Evolutionary conservation across 257 asterid genomes (phyloP), one percentile per base, ranked within the genome.

Genomic region (Solanum pinnatisectum): DNA sequence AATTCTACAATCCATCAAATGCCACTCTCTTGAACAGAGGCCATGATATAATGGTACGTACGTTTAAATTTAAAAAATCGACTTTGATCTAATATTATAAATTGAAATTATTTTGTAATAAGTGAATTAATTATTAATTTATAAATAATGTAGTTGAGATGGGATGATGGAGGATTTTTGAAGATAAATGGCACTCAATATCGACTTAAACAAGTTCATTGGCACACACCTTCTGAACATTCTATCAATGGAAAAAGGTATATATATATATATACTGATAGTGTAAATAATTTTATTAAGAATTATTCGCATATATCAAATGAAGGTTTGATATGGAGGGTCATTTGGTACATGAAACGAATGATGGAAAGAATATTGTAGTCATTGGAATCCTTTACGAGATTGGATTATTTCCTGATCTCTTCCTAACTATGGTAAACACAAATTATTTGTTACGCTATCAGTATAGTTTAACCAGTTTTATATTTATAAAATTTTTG

Each of bases 31-130:
- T 83, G 27, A 95, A 96, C 32, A 90, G 98, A 91, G 98, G 98
- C 65, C 98, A 95, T 85, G 98, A 94, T 83, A 90, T 95, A 90
- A 96, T 94, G 99, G 60, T 49, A 49, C 20, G 99, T 96, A 92
- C 59, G 16, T 42, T 68, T 14, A 30, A 60, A 23, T 60, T 23
- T 22, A 8, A 60, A 10, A 60, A 8, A 63, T 63, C 6, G 3
- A 23, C 6, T 0, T 63, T 63, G 7, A 63, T 23, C 30, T 63
- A 15, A 23, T 59, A 23, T 63, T 23, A 23, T 52, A 18, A 52
- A 63, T 30, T 30, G 11, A 76, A 76, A 76, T 27, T 5, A 76
- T 12, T 76, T 39, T 76, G 11, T 60, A 39, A 56, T 37, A 46
- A 85, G 35, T 40, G 37, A 67, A 33, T 35, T 4, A 65, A 32